Conservation (phyloP, 176 grass and related monocot species). For the Avena atlantica region DNA sequence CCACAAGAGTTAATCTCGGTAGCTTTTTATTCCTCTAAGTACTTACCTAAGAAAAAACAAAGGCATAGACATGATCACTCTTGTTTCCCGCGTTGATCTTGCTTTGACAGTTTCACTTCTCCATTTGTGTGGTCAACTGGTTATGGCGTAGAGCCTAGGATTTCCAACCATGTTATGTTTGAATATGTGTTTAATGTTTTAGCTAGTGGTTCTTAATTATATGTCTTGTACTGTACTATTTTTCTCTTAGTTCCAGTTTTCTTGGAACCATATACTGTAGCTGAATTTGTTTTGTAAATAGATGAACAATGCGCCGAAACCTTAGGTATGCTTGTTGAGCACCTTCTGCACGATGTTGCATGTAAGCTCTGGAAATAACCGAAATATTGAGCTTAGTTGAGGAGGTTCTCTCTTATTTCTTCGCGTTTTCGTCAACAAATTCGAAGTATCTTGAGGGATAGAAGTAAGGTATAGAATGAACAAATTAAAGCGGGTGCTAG, state of each 20-base stretch:
- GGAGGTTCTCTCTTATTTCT: background rate
- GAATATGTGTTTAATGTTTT: conserved; percentile 7
- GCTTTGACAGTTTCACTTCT: background rate
- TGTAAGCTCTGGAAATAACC: conserved; percentile 94
- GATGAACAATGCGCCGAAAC: conserved; percentile 64
- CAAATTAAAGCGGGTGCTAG: background rate
- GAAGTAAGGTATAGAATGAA: background rate
- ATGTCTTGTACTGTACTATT: background rate
- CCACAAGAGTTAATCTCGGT: background rate
- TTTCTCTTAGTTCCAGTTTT: background rate
- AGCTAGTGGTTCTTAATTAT: background rate
- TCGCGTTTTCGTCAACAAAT: no score
- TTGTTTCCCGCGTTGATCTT: background rate
- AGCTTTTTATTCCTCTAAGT: background rate
- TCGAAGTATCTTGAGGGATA: no score
- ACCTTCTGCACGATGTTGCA: conserved; percentile 77
- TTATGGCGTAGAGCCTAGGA: background rate
- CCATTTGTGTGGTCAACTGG: background rate
- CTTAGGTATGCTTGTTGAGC: conserved; percentile 71
- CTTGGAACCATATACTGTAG: background rate
- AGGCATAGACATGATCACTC: background rate
- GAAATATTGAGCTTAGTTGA: conserved; percentile 79
- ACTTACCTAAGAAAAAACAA: background rate
- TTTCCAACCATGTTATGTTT: background rate
- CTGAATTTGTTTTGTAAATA: conserved; percentile 26